Conservation (phyloP, 2,329 filamentous ascomycete genomes). For the Sclerotinia spermophila region DNA sequence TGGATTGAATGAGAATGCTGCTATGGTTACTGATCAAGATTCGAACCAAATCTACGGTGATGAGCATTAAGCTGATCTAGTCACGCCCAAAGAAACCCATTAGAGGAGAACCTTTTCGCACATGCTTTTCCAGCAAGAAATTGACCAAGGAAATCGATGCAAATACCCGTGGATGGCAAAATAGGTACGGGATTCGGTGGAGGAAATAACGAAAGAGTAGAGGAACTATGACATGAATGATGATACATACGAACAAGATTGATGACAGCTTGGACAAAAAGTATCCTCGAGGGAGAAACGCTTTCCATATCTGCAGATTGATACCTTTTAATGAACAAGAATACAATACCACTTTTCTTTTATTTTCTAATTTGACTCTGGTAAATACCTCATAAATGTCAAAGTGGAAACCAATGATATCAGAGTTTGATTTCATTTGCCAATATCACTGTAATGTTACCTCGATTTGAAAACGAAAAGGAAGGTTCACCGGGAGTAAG, state of each 20-base stretch:
- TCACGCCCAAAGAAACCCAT: not conserved
- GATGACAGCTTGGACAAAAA: not conserved
- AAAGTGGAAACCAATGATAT: not conserved
- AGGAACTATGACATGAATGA: not conserved
- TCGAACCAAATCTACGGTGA: not conserved
- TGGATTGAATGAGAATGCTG: not conserved
- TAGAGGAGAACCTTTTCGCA: not conserved
- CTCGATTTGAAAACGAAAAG: too few species aligned
- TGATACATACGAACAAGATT: not conserved
- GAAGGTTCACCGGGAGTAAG: not conserved
- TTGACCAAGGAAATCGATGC: not conserved
- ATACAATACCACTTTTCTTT: not conserved
- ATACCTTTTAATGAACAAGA: not conserved
- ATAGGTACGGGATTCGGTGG: not conserved
- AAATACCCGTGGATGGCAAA: not conserved
- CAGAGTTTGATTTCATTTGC: not conserved
- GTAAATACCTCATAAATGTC: too few species aligned
- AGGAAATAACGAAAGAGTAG: not conserved
- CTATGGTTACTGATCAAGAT: not conserved
- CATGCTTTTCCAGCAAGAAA: not conserved
- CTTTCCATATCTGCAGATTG: not conserved
- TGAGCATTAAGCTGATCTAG: not conserved
- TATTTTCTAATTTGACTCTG: not conserved
- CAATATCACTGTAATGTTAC: not conserved
- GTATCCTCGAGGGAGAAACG: too few species aligned